A percentile compares a stretch with the other conserved stretches of the same genome.
Evolutionary conservation across 225 moss, liverwort and hornwort species (phyloP).

Genomic region (Polytrichum commune): DNA sequence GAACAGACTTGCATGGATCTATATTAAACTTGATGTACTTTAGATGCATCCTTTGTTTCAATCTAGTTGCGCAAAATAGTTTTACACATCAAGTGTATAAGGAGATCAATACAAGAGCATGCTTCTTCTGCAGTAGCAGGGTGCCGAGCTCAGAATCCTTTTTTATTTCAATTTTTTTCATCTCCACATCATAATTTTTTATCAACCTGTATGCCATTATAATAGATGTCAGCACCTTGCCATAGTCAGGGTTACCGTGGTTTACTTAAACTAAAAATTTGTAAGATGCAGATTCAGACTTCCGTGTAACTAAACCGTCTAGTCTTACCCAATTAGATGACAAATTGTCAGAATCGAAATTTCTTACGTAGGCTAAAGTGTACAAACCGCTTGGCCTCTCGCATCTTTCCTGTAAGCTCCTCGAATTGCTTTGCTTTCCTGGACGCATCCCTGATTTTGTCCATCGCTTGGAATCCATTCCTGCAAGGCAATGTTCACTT

Average conservation of each 20-base stretch:
- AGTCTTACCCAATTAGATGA: background rate
- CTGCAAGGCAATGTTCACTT: background rate
- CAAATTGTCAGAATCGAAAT: background rate
- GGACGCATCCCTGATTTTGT: constrained; percentile 76
- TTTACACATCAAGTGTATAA: background rate
- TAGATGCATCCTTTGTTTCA: background rate
- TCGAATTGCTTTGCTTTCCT: constrained; percentile 74
- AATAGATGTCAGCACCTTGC: background rate
- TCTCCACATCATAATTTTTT: constrained; percentile 72
- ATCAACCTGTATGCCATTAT: constrained; percentile 43
- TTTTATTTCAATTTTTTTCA: constrained; percentile 49
- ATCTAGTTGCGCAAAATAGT: background rate
- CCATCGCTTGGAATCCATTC: constrained; percentile 82
- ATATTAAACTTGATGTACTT: background rate
- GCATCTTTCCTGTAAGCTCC: constrained; percentile 93
- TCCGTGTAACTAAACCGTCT: background rate
- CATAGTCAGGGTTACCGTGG: background rate
- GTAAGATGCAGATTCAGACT: background rate
- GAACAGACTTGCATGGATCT: background rate
- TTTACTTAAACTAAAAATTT: background rate
- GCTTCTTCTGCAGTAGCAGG: constrained; percentile 79
- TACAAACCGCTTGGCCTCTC: constrained; percentile 81
- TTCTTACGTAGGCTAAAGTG: background rate
- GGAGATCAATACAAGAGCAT: constrained; percentile 29
- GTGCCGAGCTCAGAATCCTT: constrained; percentile 51